Percentiles rank a stretch among this genome's conserved stretches.
Conservation (phyloP, 331 rosid species). For the Arachis monticola region DNA sequence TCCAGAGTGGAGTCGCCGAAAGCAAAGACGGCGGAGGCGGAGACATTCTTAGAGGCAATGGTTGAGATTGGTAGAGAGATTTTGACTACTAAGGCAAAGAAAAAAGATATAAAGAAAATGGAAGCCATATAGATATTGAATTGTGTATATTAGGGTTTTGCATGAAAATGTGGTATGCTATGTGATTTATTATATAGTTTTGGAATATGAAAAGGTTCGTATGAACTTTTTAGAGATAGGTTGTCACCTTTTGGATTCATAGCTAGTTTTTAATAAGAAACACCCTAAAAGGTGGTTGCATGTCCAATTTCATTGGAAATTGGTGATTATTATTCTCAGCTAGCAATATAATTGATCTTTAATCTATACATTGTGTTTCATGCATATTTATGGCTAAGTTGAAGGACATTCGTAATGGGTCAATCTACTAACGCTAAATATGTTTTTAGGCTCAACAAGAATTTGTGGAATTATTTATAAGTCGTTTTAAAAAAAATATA, state of each 20-base stretch:
- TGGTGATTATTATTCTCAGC: neutral
- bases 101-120: conserved; percentile 3
- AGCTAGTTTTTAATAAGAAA: neutral
- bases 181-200: neutral
- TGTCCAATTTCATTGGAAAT: neutral
- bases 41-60: conserved; percentile 25
- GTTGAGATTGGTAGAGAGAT: conserved; percentile 14
- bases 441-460: no score
- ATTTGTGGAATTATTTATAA: no score
- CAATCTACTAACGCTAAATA: no score
- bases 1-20: conserved; percentile 59
- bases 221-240: neutral
- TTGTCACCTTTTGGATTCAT: neutral
- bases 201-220: neutral
- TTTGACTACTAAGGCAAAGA: neutral
- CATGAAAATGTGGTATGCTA: neutral
- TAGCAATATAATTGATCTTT: neutral
- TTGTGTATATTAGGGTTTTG: neutral
- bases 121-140: conserved; percentile 26
- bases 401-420: no score
- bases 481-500: no score
- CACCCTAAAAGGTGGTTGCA: neutral
- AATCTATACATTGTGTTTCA: no score
- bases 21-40: conserved; percentile 40
- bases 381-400: no score